Conservation (phyloP, 2,329 filamentous ascomycete species). For the Claviceps sp. region DNA sequence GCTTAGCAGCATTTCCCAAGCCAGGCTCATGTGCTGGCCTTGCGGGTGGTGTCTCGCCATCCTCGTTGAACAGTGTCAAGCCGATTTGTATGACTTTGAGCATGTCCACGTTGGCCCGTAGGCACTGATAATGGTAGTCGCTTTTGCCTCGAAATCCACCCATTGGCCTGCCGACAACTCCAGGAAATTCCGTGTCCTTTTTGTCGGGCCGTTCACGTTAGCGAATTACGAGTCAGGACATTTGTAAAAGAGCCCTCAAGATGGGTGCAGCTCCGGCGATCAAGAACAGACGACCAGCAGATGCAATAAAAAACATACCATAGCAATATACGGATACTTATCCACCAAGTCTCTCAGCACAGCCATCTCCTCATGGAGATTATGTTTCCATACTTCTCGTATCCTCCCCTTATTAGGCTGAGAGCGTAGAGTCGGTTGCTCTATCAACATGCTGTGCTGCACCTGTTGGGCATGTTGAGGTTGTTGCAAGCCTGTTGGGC, state of each 20-base stretch:
- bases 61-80: constrained; percentile 81
- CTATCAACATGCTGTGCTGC: constrained; percentile 27
- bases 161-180: constrained; percentile 90
- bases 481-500: constrained; percentile 44
- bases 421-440: constrained; percentile 25
- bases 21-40: constrained; percentile 39
- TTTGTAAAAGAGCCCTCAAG: background rate
- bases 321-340: constrained; percentile 89
- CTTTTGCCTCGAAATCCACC: constrained; percentile 89
- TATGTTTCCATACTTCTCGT: constrained; percentile 91
- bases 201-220: constrained; percentile 8
- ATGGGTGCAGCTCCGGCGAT: too few relatives aligned
- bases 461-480: constrained; percentile 39
- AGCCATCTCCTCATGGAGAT: constrained; percentile 83
- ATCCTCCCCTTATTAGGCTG: constrained; percentile 68
- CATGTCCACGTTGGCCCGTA: constrained; percentile 93
- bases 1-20: constrained; percentile 23
- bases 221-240: background rate
- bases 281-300: background rate
- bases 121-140: constrained; percentile 96
- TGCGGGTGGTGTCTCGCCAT: constrained; percentile 74
- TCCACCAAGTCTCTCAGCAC: constrained; percentile 71
- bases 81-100: constrained; percentile 96
- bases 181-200: constrained; percentile 96
- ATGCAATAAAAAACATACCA: constrained; percentile 48